These are phyloP conservation scores for Theileria sp. DNA, from an alignment of 169 alveolate genomes.

Conservation along the genomic window DNA sequence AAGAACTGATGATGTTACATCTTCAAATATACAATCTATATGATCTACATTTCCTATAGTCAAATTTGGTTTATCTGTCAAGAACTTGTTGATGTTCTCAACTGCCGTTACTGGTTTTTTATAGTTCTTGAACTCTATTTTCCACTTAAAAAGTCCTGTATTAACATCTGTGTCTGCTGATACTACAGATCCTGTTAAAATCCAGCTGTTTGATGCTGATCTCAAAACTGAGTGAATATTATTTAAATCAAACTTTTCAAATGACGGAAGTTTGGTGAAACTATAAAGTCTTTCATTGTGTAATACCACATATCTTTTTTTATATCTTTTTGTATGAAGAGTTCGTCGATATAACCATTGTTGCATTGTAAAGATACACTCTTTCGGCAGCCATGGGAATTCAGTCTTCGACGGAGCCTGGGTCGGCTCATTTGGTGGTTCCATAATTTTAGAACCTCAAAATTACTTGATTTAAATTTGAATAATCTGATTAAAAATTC, in stretches of 20 bases:
- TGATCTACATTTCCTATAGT: neutral
- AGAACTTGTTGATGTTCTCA: neutral
- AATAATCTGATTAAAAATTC: neutral
- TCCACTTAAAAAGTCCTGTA: constrained; percentile 51
- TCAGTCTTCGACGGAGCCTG: constrained; percentile 3
- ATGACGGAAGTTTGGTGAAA: constrained; percentile 45
- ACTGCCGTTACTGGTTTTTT: constrained; percentile 21
- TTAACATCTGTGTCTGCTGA: constrained; percentile 48
- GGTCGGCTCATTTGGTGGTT: neutral
- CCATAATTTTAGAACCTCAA: constrained; percentile 4
- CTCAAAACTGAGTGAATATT: constrained; percentile 15
- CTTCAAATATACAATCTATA: constrained; percentile 34
- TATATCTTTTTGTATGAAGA: constrained; percentile 55
- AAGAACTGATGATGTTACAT: constrained; percentile 24
- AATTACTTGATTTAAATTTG: neutral
- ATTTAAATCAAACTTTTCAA: constrained; percentile 23
- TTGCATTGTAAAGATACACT: constrained; percentile 62
- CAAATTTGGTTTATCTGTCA: constrained; percentile 17
- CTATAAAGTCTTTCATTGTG: constrained; percentile 55
- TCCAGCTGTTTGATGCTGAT: constrained; percentile 59
- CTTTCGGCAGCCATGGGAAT: constrained; percentile 40
- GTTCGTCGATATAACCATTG: constrained; percentile 64
- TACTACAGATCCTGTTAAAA: constrained; percentile 54
- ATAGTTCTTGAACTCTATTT: constrained; percentile 20
- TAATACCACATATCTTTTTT: constrained; percentile 52